phyloP scores from a whole-genome alignment of 768 basidiomycete species.

The Glaciozyma martinii region DNA sequence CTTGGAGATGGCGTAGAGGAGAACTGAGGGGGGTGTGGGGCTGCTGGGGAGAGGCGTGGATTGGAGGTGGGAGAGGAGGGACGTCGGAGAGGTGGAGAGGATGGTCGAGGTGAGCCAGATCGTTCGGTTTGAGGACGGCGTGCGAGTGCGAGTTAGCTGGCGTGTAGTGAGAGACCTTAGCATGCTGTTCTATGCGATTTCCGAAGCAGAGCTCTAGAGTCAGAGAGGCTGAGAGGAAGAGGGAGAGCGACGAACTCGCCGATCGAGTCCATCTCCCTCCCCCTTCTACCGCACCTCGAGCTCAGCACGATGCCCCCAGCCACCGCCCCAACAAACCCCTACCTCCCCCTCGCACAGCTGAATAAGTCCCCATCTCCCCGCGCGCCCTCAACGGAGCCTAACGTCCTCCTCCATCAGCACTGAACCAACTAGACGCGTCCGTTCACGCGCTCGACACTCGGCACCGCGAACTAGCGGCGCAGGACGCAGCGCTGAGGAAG shows the following conservation, averaged over 20 bases:
- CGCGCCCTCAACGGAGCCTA: neutral
- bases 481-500: neutral
- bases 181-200: no score
- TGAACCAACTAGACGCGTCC: neutral
- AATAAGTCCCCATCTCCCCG: neutral
- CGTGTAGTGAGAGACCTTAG: no score
- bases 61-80: slow-evolving; percentile 4
- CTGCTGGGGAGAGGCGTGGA: neutral
- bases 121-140: no score
- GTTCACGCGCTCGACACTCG: neutral
- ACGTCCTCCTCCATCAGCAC: neutral
- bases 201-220: no score
- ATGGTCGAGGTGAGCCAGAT: slow-evolving; percentile 17
- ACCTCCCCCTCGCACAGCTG: neutral
- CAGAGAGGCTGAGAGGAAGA: no score
- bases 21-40: neutral
- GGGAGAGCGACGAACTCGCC: no score
- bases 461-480: neutral
- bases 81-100: neutral
- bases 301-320: neutral
- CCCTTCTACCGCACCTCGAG: no score
- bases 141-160: no score
- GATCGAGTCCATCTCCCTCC: no score
- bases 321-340: neutral
- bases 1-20: slow-evolving; percentile 19